phyloP scores from a whole-genome alignment of 257 asterid species.

The Scutellaria barbata region DNA sequence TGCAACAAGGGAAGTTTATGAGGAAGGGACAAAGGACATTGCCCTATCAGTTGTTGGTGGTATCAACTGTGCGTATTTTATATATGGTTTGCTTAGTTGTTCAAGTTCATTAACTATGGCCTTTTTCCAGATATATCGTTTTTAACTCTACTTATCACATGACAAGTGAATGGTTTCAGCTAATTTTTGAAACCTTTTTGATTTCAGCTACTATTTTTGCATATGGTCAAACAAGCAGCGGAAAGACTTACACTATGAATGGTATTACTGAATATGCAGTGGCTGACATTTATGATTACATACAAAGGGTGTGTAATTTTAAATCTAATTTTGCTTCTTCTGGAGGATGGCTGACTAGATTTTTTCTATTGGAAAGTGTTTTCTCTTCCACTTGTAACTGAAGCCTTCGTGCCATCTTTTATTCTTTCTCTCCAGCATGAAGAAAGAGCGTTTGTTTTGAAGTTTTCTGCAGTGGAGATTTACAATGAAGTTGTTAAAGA shows the following conservation, averaged over 20 bases:
- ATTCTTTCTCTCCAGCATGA: constrained; percentile 62
- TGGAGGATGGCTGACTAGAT: constrained; percentile 26
- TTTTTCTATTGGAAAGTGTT: constrained; percentile 8
- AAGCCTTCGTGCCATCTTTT: constrained; percentile 14
- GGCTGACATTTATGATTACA: constrained; percentile 60
- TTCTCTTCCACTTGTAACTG: constrained; percentile 31
- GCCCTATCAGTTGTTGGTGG: constrained; percentile 95
- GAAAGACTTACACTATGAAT: constrained; percentile 98
- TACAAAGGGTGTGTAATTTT: constrained; percentile 43
- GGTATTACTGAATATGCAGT: constrained; percentile 96
- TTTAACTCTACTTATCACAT: neutral
- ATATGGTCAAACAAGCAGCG: constrained; percentile 99
- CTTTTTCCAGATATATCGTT: constrained; percentile 8
- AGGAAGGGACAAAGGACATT: constrained; percentile 81
- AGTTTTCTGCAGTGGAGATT: constrained; percentile 96
- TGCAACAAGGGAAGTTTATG: constrained; percentile 82
- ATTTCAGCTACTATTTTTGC: constrained; percentile 92
- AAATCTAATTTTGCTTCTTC: constrained; percentile 23
- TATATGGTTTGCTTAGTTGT: constrained; percentile 18
- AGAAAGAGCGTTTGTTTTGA: constrained; percentile 92
- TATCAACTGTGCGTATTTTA: constrained; percentile 64
- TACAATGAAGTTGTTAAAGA: constrained; percentile 97
- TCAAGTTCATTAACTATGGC: constrained; percentile 18
- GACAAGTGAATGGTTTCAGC: constrained; percentile 24
- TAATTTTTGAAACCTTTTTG: constrained; percentile 34